These are phyloP conservation scores for Spirogloea muscicola DNA, from an alignment of 139 green algal species.

Conservation along the genomic window DNA sequence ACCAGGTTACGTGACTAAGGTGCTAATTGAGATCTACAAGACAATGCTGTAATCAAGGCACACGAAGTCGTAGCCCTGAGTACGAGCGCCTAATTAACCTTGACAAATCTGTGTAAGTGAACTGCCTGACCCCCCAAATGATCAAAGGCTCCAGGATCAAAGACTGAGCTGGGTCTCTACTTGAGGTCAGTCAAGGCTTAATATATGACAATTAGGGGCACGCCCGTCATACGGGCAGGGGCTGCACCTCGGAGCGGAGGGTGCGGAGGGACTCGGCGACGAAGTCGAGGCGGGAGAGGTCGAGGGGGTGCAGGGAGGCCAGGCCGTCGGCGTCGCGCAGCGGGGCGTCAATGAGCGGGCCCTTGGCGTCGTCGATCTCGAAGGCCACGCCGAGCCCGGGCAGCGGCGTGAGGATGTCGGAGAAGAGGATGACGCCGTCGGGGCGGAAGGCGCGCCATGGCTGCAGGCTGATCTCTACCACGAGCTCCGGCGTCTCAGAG, in stretches of 20 bases:
- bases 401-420: constrained; percentile 78
- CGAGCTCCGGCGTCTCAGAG: constrained; percentile 90
- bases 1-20: too few species aligned
- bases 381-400: constrained; percentile 71
- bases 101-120: too few species aligned
- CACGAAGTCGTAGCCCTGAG: too few species aligned
- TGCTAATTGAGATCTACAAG: too few species aligned
- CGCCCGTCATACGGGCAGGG: too few species aligned
- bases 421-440: constrained; percentile 62
- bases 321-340: constrained; percentile 61
- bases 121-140: too few species aligned
- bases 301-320: constrained; percentile 69
- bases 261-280: constrained; percentile 69
- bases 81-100: too few species aligned
- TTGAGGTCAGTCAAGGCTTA: too few species aligned
- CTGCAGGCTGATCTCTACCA: constrained; percentile 89
- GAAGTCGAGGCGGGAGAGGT: constrained; percentile 66
- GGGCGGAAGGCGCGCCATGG: constrained; percentile 76
- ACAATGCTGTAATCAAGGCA: too few species aligned
- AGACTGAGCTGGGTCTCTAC: not conserved
- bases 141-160: too few species aligned
- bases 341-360: constrained; percentile 66
- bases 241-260: constrained; percentile 66
- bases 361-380: constrained; percentile 78
- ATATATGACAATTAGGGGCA: too few species aligned